Evolutionary conservation across 2,329 filamentous ascomycete genomes (phyloP).

Genomic region (Saccharata proteae): DNA sequence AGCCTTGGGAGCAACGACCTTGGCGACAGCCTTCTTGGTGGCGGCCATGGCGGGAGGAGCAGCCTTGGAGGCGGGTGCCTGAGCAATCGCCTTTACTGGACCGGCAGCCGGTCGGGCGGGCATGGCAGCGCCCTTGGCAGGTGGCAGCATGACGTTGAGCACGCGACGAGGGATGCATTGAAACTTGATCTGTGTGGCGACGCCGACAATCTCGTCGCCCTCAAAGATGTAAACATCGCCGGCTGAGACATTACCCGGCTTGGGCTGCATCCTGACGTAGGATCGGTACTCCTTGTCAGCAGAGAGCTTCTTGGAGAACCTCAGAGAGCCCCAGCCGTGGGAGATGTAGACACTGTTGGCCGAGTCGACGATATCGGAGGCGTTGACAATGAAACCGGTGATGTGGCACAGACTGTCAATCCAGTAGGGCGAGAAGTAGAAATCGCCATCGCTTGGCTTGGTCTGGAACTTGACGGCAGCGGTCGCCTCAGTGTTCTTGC

Average conservation of each 20-base stretch:
- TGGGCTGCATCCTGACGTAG: conserved; percentile 50
- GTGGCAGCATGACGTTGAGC: conserved; percentile 55
- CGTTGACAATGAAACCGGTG: conserved; percentile 49
- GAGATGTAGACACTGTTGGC: conserved; percentile 50
- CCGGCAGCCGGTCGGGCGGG: conserved; percentile 22
- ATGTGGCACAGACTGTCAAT: conserved; percentile 46
- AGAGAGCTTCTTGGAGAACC: conserved; percentile 40
- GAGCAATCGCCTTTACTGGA: conserved; percentile 22
- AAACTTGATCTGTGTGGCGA: conserved; percentile 53
- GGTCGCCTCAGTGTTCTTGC: conserved; percentile 43
- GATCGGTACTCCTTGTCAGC: conserved; percentile 43
- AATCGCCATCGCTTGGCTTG: conserved; percentile 41
- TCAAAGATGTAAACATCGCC: conserved; percentile 51
- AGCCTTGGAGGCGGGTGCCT: conserved; percentile 23
- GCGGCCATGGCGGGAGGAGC: conserved; percentile 28
- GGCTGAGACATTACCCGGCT: conserved; percentile 42
- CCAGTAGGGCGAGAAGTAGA: conserved; percentile 47
- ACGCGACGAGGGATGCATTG: conserved; percentile 54
- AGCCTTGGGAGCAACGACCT: conserved; percentile 31
- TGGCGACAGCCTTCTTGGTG: conserved; percentile 32
- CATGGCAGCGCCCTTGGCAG: conserved; percentile 35
- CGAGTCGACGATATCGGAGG: conserved; percentile 45
- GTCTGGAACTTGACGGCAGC: conserved; percentile 43
- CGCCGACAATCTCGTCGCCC: conserved; percentile 45
- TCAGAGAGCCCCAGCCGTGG: conserved; percentile 50